Evolutionary conservation across 352 stramenopile species (phyloP).

Genomic region (Pythium myriotylum): DNA sequence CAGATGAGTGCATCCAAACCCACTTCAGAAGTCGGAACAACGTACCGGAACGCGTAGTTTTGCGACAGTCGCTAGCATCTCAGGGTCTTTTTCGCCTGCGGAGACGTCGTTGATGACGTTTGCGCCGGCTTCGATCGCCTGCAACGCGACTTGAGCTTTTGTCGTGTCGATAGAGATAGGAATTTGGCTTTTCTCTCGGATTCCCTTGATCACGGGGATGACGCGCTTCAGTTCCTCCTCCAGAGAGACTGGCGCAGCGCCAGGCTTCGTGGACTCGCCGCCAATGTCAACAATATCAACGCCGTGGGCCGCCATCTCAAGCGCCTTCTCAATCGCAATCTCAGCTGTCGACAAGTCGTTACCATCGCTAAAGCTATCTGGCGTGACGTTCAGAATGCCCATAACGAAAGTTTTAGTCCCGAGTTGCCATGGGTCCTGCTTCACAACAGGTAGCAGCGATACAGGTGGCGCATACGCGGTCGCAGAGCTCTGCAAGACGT

Average conservation of each 20-base stretch:
- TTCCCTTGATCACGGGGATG: slow-evolving; percentile 93
- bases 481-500: slow-evolving; percentile 30
- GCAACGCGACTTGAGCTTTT: slow-evolving; percentile 88
- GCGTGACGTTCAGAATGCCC: slow-evolving; percentile 99
- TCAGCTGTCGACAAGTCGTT: slow-evolving; percentile 46
- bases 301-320: slow-evolving; percentile 90
- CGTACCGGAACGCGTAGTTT: slow-evolving; percentile 81
- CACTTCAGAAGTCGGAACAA: neutral
- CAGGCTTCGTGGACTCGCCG: slow-evolving; percentile 98
- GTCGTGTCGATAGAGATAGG: slow-evolving; percentile 98
- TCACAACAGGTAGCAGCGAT: slow-evolving; percentile 53
- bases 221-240: slow-evolving; percentile 92
- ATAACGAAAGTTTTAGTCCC: slow-evolving; percentile 91
- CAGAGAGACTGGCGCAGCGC: slow-evolving; percentile 82
- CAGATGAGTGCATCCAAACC: too few relatives aligned
- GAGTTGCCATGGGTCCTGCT: slow-evolving; percentile 45
- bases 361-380: slow-evolving; percentile 96
- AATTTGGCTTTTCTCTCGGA: slow-evolving; percentile 77
- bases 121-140: slow-evolving; percentile 91
- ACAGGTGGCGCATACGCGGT: slow-evolving; percentile 44
- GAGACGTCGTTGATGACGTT: slow-evolving; percentile 99
- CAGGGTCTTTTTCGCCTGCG: slow-evolving; percentile 88
- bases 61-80: slow-evolving; percentile 92
- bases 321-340: slow-evolving; percentile 76
- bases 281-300: slow-evolving; percentile 98